These are phyloP conservation scores for Aspergillus sp. DNA, from an alignment of 2,329 filamentous ascomycete species.

Conservation along the genomic window DNA sequence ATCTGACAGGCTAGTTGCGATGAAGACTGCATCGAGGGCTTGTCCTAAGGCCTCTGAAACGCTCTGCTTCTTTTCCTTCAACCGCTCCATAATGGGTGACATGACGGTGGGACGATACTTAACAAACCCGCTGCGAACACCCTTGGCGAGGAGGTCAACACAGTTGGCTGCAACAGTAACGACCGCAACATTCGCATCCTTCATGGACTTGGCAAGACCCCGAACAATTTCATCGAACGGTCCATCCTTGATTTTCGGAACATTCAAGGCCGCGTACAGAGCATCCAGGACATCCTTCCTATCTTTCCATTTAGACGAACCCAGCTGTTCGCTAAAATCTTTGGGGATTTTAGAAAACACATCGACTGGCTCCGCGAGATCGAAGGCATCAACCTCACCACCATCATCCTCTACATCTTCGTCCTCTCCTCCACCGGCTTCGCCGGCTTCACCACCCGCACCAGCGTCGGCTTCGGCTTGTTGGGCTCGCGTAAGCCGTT, in stretches of 20 bases:
- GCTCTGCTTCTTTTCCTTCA: constrained; percentile 94
- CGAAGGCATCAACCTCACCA: constrained; percentile 75
- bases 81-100: constrained; percentile 85
- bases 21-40: constrained; percentile 73
- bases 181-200: constrained; percentile 95
- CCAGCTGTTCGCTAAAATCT: constrained; percentile 78
- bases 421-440: constrained; percentile 59
- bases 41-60: constrained; percentile 85
- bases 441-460: constrained; percentile 61
- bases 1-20: constrained; percentile 70
- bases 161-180: constrained; percentile 92
- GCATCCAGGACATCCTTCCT: constrained; percentile 90
- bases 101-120: constrained; percentile 81
- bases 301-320: constrained; percentile 97
- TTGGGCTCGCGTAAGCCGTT: constrained; percentile 82
- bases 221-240: constrained; percentile 82
- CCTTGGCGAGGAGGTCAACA: constrained; percentile 84
- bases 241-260: constrained; percentile 87
- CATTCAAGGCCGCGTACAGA: constrained; percentile 72
- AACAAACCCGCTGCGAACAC: constrained; percentile 72
- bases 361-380: constrained; percentile 83
- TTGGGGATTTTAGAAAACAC: constrained; percentile 77
- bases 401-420: constrained; percentile 58
- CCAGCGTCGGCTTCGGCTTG: constrained; percentile 74
- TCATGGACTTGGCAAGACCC: constrained; percentile 92